phyloP scores from a whole-genome alignment of 495 filamentous ascomycete species.

The Neurospora sp. region DNA sequence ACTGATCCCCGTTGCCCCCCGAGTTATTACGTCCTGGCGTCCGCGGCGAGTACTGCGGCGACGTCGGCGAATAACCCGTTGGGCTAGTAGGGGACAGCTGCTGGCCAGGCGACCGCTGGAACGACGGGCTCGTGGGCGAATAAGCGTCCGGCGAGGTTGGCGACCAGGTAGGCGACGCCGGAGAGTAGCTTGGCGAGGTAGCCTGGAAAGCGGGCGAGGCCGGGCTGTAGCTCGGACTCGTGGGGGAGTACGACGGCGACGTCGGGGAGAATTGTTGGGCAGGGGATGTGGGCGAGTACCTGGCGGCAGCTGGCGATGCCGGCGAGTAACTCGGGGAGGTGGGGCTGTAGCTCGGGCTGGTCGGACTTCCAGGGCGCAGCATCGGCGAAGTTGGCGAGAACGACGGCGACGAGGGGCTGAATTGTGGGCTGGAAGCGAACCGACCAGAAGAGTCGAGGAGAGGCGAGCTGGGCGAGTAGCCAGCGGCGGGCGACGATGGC shows the following conservation, averaged over 20 bases:
- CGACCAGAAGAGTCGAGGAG: constrained; percentile 50
- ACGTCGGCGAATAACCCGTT: constrained; percentile 39
- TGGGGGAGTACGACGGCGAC: constrained; percentile 60
- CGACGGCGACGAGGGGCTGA: constrained; percentile 65
- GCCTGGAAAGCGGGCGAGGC: constrained; percentile 56
- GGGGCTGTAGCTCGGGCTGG: constrained; percentile 66
- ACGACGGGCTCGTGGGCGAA: constrained; percentile 66
- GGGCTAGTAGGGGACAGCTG: constrained; percentile 45
- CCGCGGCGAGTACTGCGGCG: constrained; percentile 34
- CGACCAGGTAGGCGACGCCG: constrained; percentile 61
- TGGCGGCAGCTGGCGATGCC: constrained; percentile 49
- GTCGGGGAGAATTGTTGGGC: constrained; percentile 44
- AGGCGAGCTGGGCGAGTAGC: constrained; percentile 66
- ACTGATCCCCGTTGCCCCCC: constrained; percentile 24
- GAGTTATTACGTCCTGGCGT: constrained; percentile 26
- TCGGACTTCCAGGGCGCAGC: constrained; percentile 49
- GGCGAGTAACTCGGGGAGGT: constrained; percentile 79
- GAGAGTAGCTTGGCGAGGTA: constrained; percentile 56
- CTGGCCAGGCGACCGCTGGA: constrained; percentile 48
- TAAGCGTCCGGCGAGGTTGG: constrained; percentile 61
- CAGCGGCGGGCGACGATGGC: constrained; percentile 53
- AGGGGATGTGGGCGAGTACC: constrained; percentile 54
- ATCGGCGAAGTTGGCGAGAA: constrained; percentile 76
- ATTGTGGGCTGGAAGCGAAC: constrained; percentile 59
- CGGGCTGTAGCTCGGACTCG: constrained; percentile 48